Base-by-base conservation (phyloP, 371 early-diverging fungal genomes). In the Mortierella sp. region DNA sequence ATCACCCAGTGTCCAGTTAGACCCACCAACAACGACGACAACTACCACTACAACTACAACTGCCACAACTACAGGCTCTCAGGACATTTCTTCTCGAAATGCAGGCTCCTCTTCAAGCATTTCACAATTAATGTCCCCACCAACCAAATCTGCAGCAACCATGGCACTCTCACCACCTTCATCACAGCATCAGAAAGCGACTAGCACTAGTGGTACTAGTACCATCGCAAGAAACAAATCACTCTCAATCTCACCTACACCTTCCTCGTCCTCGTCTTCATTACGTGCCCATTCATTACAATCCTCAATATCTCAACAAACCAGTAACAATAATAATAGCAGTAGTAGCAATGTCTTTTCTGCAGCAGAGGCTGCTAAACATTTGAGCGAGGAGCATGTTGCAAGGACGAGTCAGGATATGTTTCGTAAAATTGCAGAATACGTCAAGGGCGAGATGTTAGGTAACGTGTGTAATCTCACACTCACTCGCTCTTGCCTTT, bases 401-500 rank as follows among this genome's bases (percentile, higher is more conserved):
- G 74, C 80, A 9, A 70, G 84, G 62, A 74, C 89, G 14, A 90
- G 90, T 3, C 86, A 90, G 54, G 88, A 89, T 24, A 89, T 89
- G 70, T 89, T 89, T 70, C 84, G 78, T 8, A 89, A 89, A 60
- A 75, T 91, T 47, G 66, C 86, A 11, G 87, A 89, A 22, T 91
- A 91, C 69, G 86, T 90, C 51, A 87, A 84, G 35, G 88, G 81
- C 40, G 90, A 91, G 55, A 75, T 90, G 64, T 73, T 87, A 70
- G 84, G 91, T 89, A 85, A 26, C 0, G 47, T 47, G 18, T 47
- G 18, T 47, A 2, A 18, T 14, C 20, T 47, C 18, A 18, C 11
- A 47, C 3, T 47, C 47, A 4, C 14, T 10, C 28, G 12, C 10
- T 12, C 24, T 8, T 55, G 16, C 24, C 30, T 28, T 28, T 55